phyloP scores from a whole-genome alignment of 306 rosid species.

The Sphenostylis stenocarpa region DNA sequence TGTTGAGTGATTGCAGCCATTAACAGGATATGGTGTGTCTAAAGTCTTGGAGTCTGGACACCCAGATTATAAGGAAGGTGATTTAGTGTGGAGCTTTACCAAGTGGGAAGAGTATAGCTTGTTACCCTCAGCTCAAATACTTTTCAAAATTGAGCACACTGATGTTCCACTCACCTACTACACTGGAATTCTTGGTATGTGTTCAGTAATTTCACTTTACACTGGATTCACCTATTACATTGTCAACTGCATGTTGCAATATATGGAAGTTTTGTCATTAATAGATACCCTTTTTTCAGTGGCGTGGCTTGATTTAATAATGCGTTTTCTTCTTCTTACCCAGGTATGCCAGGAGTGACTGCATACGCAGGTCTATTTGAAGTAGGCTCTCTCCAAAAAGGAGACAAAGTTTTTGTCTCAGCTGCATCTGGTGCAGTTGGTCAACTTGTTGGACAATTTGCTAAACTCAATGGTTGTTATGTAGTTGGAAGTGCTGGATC shows the following conservation, averaged over 20 bases:
- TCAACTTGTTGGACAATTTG: slow-evolving; percentile 41
- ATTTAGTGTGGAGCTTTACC: slow-evolving; percentile 35
- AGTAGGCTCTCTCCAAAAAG: slow-evolving; percentile 31
- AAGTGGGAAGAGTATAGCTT: slow-evolving; percentile 41
- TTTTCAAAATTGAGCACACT: slow-evolving; percentile 39
- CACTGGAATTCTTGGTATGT: slow-evolving; percentile 40
- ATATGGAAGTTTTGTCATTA: not conserved
- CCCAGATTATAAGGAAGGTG: slow-evolving; percentile 31
- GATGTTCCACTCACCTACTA: slow-evolving; percentile 42
- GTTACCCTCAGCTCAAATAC: slow-evolving; percentile 33
- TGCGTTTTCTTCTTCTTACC: not conserved
- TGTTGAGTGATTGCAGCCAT: slow-evolving; percentile 19
- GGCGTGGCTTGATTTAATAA: not conserved
- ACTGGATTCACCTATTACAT: too few species aligned
- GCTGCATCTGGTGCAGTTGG: slow-evolving; percentile 40
- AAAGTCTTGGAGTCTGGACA: slow-evolving; percentile 38
- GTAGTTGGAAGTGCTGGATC: slow-evolving; percentile 53
- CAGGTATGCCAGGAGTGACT: slow-evolving; percentile 51
- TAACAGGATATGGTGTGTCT: slow-evolving; percentile 36
- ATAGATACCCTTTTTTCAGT: not conserved
- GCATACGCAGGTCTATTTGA: slow-evolving; percentile 36
- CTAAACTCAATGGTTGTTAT: slow-evolving; percentile 31
- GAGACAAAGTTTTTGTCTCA: slow-evolving; percentile 38
- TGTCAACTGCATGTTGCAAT: not conserved
- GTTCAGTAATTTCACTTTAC: not conserved